Conservation (phyloP, 2,329 filamentous ascomycete genomes). For the Hypoxylon sp. region DNA sequence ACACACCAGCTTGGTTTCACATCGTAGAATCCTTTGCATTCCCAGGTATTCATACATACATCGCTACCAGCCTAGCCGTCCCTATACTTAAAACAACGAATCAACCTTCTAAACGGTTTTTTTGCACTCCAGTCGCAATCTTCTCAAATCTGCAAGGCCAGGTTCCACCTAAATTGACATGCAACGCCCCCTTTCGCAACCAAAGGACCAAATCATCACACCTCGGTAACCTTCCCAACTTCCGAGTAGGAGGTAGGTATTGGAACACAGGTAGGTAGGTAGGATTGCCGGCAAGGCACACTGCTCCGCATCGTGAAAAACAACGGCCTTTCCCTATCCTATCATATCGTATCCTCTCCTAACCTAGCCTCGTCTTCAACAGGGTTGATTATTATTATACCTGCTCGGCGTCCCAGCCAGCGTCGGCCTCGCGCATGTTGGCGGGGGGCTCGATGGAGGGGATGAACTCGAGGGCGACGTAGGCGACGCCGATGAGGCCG, state of each 20-base stretch:
- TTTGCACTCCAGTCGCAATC: slow-evolving; percentile 7
- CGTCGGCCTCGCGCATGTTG: slow-evolving; percentile 85
- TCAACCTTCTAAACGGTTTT: slow-evolving; percentile 1
- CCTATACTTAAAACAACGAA: slow-evolving; percentile 7
- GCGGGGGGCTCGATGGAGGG: slow-evolving; percentile 84
- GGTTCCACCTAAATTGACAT: background rate
- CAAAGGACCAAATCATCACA: background rate
- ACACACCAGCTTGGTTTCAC: slow-evolving; percentile 7
- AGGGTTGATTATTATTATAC: slow-evolving; percentile 65
- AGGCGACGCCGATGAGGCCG: slow-evolving; percentile 82
- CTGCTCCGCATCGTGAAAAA: background rate
- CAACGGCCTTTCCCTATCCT: too few relatives aligned
- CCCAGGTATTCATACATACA: slow-evolving; percentile 23
- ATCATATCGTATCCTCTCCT: too few relatives aligned
- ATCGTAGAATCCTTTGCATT: slow-evolving; percentile 18
- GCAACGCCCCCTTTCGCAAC: background rate
- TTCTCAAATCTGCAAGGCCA: slow-evolving; percentile 4
- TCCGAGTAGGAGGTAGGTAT: background rate
- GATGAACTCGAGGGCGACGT: slow-evolving; percentile 81
- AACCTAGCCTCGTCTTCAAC: background rate
- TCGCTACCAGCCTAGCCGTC: slow-evolving; percentile 6
- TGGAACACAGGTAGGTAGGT: background rate
- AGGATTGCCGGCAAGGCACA: background rate
- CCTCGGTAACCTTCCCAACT: background rate
- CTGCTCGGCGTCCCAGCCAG: slow-evolving; percentile 83